phyloP scores from a whole-genome alignment of 352 stramenopile genomes.

The Pythium diclinum region DNA sequence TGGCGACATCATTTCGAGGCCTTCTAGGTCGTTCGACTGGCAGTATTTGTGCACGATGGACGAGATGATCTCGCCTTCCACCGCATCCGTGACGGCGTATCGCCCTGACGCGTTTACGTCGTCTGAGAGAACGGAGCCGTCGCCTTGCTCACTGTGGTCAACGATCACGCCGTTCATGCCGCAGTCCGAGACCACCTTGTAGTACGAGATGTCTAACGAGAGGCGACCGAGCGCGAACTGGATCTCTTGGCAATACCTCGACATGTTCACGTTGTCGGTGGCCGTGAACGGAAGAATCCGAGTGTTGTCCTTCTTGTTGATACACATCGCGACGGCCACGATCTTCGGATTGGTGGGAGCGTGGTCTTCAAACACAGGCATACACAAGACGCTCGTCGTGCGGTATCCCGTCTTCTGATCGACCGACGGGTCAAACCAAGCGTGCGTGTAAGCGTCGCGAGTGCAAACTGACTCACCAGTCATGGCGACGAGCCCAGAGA shows the following conservation, averaged over 20 bases:
- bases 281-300: constrained; percentile 71
- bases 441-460: constrained; percentile 66
- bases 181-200: constrained; percentile 53
- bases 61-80: constrained; percentile 33
- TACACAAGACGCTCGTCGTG: constrained; percentile 69
- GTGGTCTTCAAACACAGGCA: constrained; percentile 74
- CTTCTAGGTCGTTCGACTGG: neutral
- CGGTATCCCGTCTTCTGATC: constrained; percentile 73
- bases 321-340: constrained; percentile 79
- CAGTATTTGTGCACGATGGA: constrained; percentile 40
- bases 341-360: constrained; percentile 44
- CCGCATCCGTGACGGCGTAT: constrained; percentile 3
- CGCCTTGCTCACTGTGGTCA: neutral
- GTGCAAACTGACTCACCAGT: constrained; percentile 54
- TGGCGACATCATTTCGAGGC: neutral
- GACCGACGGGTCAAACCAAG: constrained; percentile 61
- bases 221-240: constrained; percentile 64
- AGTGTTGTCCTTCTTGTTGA: constrained; percentile 85
- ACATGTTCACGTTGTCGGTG: constrained; percentile 52
- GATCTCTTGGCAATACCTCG: constrained; percentile 59
- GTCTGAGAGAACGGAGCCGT: neutral
- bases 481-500: constrained; percentile 63
- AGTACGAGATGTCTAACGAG: constrained; percentile 77
- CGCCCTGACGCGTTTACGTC: neutral
- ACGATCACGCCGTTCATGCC: neutral